Evolutionary conservation across 1,284 basidiomycete species (phyloP), one percentile per base, ranked within the genome.

Genomic region (Ganoderma sinense): DNA sequence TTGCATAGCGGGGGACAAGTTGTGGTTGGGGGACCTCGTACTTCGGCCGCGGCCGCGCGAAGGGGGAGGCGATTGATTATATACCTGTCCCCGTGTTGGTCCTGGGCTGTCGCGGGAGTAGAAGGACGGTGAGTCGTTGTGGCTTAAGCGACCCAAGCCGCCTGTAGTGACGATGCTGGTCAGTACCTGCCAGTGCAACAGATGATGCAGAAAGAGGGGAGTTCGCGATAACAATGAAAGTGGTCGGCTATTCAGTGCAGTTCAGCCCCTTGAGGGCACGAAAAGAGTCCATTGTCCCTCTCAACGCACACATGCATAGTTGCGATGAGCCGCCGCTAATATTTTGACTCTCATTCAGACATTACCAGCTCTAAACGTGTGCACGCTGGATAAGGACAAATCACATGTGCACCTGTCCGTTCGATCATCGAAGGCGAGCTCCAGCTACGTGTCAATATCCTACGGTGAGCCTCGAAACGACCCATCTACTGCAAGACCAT

Each of bases 41-140:
- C 48, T 59, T 36, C 68, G 75, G 61, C 64, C 66, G 41, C 66
- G 71, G 7, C 68, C 66, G 39, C 71, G 65, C 11, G 73, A 72
- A 1, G 68, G 65, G 16, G 73, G 71, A 13, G 70, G 65, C 4
- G 75, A 74, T 18, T 69, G 68, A n/a, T 62, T 65, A 36, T 67
- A 29, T 7, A 55, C 43, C 7, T 69, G 70, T 0, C 67, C 72
- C 11, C 67, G 71, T 0, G 64, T n/a, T n/a, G n/a, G n/a, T n/a
- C n/a, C 16, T 4, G 76, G 75, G 3, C 73, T 74, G 13, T 76
- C 77, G 11, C 73, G 75, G 11, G 77, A 76, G 4, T 73, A 72
- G 23, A 73, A 62, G 6, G 76, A 75, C 1, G 75, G 76, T n/a
- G n/a, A 75, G 31, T 78, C 76, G 51, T 75, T 76, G 29, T 75